Evolutionary conservation across 495 filamentous ascomycete species (phyloP).

Genomic region (Annulohypoxylon moriforme): DNA sequence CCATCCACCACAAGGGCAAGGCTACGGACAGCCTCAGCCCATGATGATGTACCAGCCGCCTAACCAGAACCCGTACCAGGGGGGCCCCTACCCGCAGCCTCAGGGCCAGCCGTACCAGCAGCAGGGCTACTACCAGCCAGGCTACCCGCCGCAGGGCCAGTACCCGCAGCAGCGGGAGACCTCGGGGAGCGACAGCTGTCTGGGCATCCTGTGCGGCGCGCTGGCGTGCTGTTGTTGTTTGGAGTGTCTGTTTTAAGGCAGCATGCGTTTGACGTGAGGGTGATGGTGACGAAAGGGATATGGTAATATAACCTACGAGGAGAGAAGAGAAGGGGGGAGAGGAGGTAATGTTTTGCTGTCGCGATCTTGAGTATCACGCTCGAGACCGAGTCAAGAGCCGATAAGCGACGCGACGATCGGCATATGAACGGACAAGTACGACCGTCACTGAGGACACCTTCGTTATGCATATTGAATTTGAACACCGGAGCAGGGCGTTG

Average conservation of each 20-base stretch:
- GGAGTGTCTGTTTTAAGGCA: slow-evolving; percentile 57
- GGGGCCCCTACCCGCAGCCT: slow-evolving; percentile 39
- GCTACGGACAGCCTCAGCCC: slow-evolving; percentile 46
- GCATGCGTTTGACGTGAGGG: too few relatives aligned
- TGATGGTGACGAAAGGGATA: not conserved
- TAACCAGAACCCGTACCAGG: slow-evolving; percentile 32
- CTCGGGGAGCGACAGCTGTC: slow-evolving; percentile 40
- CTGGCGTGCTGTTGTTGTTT: slow-evolving; percentile 64
- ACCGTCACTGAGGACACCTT: slow-evolving; percentile 4
- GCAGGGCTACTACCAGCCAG: slow-evolving; percentile 24
- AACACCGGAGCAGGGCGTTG: slow-evolving; percentile 20
- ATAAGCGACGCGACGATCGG: not conserved
- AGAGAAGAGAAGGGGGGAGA: not conserved
- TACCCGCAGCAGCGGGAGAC: slow-evolving; percentile 37
- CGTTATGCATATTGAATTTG: slow-evolving; percentile 7
- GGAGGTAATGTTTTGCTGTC: not conserved
- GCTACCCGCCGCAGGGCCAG: slow-evolving; percentile 43
- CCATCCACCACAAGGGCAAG: slow-evolving; percentile 34
- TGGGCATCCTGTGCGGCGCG: slow-evolving; percentile 52
- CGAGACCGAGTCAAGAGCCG: not conserved
- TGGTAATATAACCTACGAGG: not conserved
- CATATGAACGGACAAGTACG: slow-evolving; percentile 10
- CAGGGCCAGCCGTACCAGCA: slow-evolving; percentile 34
- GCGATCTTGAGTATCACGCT: not conserved
- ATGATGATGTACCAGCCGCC: slow-evolving; percentile 61